Evolutionary conservation across 345 rosid species (phyloP), one percentile per base, ranked within the genome.

Genomic region (Brassica incana): DNA sequence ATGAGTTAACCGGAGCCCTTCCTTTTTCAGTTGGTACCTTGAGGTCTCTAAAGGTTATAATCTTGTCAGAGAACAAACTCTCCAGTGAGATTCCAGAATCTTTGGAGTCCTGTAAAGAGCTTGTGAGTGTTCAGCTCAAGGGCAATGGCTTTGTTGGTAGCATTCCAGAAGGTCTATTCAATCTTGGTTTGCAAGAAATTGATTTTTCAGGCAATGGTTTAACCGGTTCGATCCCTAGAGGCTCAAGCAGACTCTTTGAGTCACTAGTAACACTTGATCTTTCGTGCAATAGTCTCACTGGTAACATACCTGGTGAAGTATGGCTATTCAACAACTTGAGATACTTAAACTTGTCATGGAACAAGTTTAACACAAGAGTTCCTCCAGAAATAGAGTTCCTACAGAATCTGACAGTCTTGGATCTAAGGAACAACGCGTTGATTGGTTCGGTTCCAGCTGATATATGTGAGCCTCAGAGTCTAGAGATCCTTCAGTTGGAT

Each of bases 331-430:
- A 86, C 8, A 81, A 76, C 73, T 16, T 94, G 79, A 85, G 85
- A 78, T 87, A 88, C 86, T 78, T 92, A 81, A 94, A 94, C 60
- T 82, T 92, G 43, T 94, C 98, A 64, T 88, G 93, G 93, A 94
- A 94, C 79, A 71, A 73, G 35, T 89, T 94, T 75, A 84, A 82
- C 15, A 84, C 97, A 20, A 86, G 85, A 61, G 80, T 94, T 66
- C 91, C 95, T 29, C 90, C 86, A 0, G 95, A 92, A 82, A 79
- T 92, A 1, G 94, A 95, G 5, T 88, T 88, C 69, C 82, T 92
- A 35, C 88, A 82, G 78, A 91, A 84, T 72, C 80, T 94, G 7
- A 82, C 84, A 1, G 90, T 91, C 35, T 76, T 92, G 75, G 99
- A 95, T 86, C 88, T 95, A 33, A 85, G 94, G 67, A 83, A 72